phyloP scores from a whole-genome alignment of 305 asterid species.

The Fraxinus xanthoxyloides region DNA sequence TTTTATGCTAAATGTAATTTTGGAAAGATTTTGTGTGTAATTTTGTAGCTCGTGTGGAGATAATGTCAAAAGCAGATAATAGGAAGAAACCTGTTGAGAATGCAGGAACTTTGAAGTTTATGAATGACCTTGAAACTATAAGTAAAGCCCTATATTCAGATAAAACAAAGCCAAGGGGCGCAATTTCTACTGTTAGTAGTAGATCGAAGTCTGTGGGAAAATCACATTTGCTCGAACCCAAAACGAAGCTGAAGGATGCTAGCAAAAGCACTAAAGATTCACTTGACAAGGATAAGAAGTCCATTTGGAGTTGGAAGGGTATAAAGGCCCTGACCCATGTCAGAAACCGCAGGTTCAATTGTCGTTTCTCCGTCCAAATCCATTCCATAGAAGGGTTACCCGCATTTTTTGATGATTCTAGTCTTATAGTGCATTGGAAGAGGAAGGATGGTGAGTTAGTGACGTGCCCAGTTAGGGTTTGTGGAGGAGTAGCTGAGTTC shows the following conservation, averaged over 20 bases:
- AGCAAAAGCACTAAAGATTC: constrained; percentile 32
- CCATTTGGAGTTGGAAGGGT: constrained; percentile 55
- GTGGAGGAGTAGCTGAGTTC: constrained; percentile 50
- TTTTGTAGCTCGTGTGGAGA: constrained; percentile 39
- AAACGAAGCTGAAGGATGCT: constrained; percentile 24
- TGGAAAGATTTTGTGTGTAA: constrained; percentile 26
- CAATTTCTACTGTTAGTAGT: constrained; percentile 38
- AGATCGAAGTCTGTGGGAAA: constrained; percentile 47
- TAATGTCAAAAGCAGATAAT: constrained; percentile 64
- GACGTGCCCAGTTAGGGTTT: constrained; percentile 45
- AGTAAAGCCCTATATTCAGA: constrained; percentile 60
- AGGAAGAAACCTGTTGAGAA: constrained; percentile 60
- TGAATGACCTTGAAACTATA: constrained; percentile 69
- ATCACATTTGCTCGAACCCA: constrained; percentile 29
- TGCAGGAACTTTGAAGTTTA: constrained; percentile 60
- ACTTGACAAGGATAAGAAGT: constrained; percentile 51
- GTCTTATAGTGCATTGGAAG: constrained; percentile 61
- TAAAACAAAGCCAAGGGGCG: constrained; percentile 34
- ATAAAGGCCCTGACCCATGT: constrained; percentile 45
- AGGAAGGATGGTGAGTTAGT: constrained; percentile 49
- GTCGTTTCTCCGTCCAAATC: constrained; percentile 69
- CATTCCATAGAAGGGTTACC: constrained; percentile 83
- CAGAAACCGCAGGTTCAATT: constrained; percentile 51
- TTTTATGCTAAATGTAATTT: background rate
- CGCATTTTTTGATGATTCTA: constrained; percentile 30